Conservation (phyloP, 352 stramenopile species). For the Pythium myriotylum region DNA sequence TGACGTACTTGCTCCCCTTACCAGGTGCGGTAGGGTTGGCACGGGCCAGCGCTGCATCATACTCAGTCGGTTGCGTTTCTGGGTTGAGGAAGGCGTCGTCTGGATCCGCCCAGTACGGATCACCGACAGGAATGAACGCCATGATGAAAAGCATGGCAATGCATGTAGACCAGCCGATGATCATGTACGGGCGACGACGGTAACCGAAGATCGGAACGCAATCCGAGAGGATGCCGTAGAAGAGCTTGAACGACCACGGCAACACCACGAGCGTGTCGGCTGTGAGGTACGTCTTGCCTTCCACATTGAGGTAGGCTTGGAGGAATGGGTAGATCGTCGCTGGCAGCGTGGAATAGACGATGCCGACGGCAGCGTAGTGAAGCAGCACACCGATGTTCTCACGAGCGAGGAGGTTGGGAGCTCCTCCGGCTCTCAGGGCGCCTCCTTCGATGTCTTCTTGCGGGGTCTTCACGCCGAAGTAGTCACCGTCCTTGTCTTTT, state of each 20-base stretch:
- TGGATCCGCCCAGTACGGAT: slow-evolving; percentile 8
- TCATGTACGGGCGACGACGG: slow-evolving; percentile 44
- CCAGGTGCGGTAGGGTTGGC: slow-evolving; percentile 13
- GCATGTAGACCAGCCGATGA: slow-evolving; percentile 36
- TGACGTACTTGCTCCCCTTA: slow-evolving; percentile 28
- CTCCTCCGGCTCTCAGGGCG: slow-evolving; percentile 27
- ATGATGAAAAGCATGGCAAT: slow-evolving; percentile 29
- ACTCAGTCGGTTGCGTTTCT: slow-evolving; percentile 3
- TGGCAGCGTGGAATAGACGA: slow-evolving; percentile 36
- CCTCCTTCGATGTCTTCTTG: slow-evolving; percentile 4
- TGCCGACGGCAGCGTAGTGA: slow-evolving; percentile 36
- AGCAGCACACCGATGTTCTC: slow-evolving; percentile 33
- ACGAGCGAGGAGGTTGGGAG: slow-evolving; percentile 24
- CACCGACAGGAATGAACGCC: slow-evolving; percentile 20
- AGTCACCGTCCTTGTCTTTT: too few species aligned
- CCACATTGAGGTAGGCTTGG: slow-evolving; percentile 35
- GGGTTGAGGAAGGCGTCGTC: slow-evolving; percentile 28
- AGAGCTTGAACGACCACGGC: slow-evolving; percentile 45
- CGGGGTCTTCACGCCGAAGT: too few species aligned
- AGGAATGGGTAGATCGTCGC: slow-evolving; percentile 36
- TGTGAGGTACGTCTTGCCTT: slow-evolving; percentile 29
- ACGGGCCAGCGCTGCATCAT: neutral
- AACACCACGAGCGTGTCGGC: slow-evolving; percentile 32
- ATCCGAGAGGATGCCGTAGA: slow-evolving; percentile 42
- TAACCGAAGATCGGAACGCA: slow-evolving; percentile 42